Conservation (phyloP, 345 rosid genomes). For the Ailanthus altissimus region DNA sequence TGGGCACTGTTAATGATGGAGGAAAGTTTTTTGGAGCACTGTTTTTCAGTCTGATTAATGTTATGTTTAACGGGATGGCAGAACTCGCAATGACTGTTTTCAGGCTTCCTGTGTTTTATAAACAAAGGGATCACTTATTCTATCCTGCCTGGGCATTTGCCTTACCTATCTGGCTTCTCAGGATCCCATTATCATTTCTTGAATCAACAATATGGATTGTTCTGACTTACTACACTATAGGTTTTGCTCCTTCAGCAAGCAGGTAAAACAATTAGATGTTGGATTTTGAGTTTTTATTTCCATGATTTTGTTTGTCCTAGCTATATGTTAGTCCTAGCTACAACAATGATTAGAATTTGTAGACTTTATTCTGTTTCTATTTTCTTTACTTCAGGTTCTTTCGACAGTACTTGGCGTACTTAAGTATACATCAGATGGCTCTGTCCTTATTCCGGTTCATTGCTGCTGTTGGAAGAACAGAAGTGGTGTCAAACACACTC, state of each 20-base stretch:
- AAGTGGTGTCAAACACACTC: slow-evolving; percentile 62
- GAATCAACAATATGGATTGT: slow-evolving; percentile 63
- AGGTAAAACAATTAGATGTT: slow-evolving; percentile 37
- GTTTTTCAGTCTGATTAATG: slow-evolving; percentile 53
- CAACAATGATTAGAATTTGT: neutral
- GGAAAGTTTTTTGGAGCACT: slow-evolving; percentile 57
- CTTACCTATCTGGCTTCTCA: slow-evolving; percentile 58
- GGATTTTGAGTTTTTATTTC: neutral
- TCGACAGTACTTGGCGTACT: slow-evolving; percentile 67
- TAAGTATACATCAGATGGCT: slow-evolving; percentile 84
- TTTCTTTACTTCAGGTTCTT: slow-evolving; percentile 54
- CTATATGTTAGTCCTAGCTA: neutral
- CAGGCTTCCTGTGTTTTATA: slow-evolving; percentile 68
- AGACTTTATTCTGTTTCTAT: neutral
- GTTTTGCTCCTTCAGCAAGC: slow-evolving; percentile 61
- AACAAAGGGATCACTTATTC: slow-evolving; percentile 74
- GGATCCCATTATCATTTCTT: slow-evolving; percentile 61
- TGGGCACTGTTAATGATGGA: slow-evolving; percentile 42
- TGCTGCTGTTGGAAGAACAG: slow-evolving; percentile 85
- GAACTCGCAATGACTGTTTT: slow-evolving; percentile 59
- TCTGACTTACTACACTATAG: slow-evolving; percentile 66
- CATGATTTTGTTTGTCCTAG: neutral
- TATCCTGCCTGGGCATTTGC: slow-evolving; percentile 73
- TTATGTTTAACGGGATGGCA: slow-evolving; percentile 73
- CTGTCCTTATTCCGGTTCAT: slow-evolving; percentile 83